A percentile compares a stretch with the other conserved stretches of the same genome.
Conservation (phyloP, 768 basidiomycete species). For the Tylopilus cervinicoccineus region DNA sequence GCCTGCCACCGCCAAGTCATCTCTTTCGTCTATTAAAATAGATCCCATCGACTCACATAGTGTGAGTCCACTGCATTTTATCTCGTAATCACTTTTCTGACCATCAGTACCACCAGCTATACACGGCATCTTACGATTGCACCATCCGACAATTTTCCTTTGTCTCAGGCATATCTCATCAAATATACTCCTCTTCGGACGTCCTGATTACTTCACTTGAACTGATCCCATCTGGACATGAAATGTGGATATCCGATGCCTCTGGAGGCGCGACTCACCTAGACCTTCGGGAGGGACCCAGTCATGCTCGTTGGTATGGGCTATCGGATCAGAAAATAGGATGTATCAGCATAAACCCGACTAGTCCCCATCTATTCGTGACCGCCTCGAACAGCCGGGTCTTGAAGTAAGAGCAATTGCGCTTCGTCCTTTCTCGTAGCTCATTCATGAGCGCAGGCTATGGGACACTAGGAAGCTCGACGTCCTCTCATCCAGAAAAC, state of each 20-base stretch:
- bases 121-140: conserved; percentile 79
- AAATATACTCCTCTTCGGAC: conserved; percentile 57
- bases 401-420: conserved; percentile 50
- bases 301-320: conserved; percentile 55
- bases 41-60: conserved; percentile 73
- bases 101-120: conserved; percentile 45
- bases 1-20: conserved; percentile 77
- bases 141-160: conserved; percentile 73
- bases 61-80: conserved; percentile 36
- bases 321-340: conserved; percentile 76
- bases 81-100: background rate
- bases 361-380: conserved; percentile 57
- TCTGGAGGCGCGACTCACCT: conserved; percentile 69
- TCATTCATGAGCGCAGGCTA: conserved; percentile 41
- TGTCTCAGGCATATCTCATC: conserved; percentile 63
- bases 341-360: conserved; percentile 75
- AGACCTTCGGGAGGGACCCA: conserved; percentile 62
- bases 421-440: background rate
- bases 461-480: conserved; percentile 76
- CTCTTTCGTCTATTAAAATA: conserved; percentile 73
- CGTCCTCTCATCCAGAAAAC: conserved; percentile 32
- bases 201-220: conserved; percentile 71
- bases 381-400: conserved; percentile 73
- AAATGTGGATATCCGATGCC: conserved; percentile 83
- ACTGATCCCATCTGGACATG: conserved; percentile 59